These are phyloP conservation scores for Diplosphaera chodatii DNA, from an alignment of 139 green algal genomes.

Conservation along the genomic window DNA sequence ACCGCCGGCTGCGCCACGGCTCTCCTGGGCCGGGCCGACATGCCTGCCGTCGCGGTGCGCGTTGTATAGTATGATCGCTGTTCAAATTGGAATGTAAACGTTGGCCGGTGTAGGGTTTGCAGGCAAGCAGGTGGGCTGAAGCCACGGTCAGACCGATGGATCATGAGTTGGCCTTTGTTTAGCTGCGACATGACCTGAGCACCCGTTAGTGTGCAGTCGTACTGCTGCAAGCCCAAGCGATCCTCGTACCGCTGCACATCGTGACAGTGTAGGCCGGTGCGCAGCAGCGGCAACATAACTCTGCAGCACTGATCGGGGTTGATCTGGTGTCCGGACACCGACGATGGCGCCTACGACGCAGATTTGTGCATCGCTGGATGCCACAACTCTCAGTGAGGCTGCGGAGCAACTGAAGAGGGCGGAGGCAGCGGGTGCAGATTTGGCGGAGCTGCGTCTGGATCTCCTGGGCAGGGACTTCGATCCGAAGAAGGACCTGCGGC, in stretches of 20 bases:
- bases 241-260: too few relatives aligned
- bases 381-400: neutral
- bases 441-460: neutral
- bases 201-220: too few relatives aligned
- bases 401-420: neutral
- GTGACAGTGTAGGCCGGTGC: too few relatives aligned
- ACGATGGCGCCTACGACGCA: neutral
- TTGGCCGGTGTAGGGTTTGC: too few relatives aligned
- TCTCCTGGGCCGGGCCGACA: neutral
- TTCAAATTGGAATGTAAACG: neutral
- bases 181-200: too few relatives aligned
- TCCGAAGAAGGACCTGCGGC: neutral
- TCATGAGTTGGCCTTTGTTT: too few relatives aligned
- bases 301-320: too few relatives aligned
- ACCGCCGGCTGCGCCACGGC: neutral
- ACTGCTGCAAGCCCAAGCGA: too few relatives aligned
- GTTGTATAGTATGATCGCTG: neutral
- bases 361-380: neutral
- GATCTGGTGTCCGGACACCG: too few relatives aligned
- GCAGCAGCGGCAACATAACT: too few relatives aligned
- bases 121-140: too few relatives aligned
- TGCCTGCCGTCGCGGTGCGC: neutral
- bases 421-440: neutral
- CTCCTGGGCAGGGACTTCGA: neutral
- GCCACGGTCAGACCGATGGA: too few relatives aligned